Evolutionary conservation across 1,139 yeast species (phyloP).

Genomic region (Yamadazyma taylorii): DNA sequence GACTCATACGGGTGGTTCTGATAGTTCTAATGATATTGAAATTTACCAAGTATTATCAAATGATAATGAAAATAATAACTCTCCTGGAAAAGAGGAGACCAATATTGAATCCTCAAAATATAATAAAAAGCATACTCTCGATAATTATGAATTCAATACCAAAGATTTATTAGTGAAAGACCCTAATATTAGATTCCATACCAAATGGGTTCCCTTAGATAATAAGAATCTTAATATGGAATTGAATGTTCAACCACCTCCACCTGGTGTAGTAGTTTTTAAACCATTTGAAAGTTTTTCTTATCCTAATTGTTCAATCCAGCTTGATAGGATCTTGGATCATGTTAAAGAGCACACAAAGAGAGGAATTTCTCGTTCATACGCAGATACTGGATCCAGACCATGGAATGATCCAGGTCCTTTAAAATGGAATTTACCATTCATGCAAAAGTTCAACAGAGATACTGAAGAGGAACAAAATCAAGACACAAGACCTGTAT

Average conservation of each 20-base stretch:
- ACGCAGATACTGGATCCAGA: slow-evolving; percentile 59
- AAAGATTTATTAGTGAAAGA: slow-evolving; percentile 24
- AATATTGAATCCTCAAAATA: slow-evolving; percentile 15
- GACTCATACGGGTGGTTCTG: slow-evolving; percentile 12
- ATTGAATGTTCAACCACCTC: slow-evolving; percentile 69
- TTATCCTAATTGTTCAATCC: slow-evolving; percentile 78
- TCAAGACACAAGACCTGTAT: slow-evolving; percentile 59
- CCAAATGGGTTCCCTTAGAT: slow-evolving; percentile 79
- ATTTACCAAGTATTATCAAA: slow-evolving; percentile 44
- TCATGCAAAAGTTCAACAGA: slow-evolving; percentile 20
- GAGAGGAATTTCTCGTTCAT: slow-evolving; percentile 53
- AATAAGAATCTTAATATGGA: slow-evolving; percentile 57
- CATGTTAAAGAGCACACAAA: slow-evolving; percentile 63
- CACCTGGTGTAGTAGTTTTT: slow-evolving; percentile 87
- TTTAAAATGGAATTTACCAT: slow-evolving; percentile 37
- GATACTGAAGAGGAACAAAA: slow-evolving; percentile 7
- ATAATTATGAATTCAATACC: slow-evolving; percentile 20
- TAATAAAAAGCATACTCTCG: slow-evolving; percentile 19
- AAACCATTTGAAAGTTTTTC: slow-evolving; percentile 80
- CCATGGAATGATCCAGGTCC: slow-evolving; percentile 95
- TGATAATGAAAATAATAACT: neutral
- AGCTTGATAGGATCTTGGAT: slow-evolving; percentile 68
- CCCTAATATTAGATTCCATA: slow-evolving; percentile 49
- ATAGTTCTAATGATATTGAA: slow-evolving; percentile 33
- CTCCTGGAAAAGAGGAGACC: slow-evolving; percentile 16